Evolutionary conservation across 2,329 filamentous ascomycete species (phyloP).

Genomic region (Fusarium sp.): DNA sequence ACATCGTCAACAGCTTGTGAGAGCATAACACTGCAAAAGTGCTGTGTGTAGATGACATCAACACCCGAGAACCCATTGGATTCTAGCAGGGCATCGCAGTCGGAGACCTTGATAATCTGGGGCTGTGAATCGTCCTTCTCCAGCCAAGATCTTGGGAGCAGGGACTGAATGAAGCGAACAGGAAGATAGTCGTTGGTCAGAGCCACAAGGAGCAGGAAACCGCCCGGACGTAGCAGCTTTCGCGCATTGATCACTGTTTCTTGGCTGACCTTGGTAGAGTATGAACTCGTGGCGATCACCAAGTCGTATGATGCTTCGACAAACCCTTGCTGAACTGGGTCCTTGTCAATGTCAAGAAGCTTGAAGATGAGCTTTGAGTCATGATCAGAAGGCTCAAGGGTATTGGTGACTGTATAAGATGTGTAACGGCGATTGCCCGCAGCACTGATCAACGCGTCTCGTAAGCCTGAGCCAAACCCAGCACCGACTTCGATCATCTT

Average conservation of each 20-base stretch:
- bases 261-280: background rate
- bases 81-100: background rate
- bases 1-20: background rate
- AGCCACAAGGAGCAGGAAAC: background rate
- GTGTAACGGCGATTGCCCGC: background rate
- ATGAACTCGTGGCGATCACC: background rate
- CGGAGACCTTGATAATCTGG: background rate
- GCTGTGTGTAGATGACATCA: background rate
- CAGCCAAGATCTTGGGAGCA: background rate
- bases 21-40: background rate
- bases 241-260: background rate
- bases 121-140: background rate
- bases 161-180: background rate
- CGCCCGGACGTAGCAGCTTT: background rate
- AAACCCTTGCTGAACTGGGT: background rate
- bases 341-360: background rate
- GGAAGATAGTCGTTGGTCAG: background rate
- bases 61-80: background rate
- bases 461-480: background rate
- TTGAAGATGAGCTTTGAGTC: background rate
- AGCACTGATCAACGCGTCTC: background rate
- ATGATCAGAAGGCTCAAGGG: background rate
- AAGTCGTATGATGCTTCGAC: background rate
- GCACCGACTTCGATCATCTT: background rate
- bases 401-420: background rate